Percentiles rank a stretch among this genome's conserved stretches.
These are phyloP conservation scores for Clitoria ternatea DNA, from an alignment of 306 rosid genomes.

Conservation along the genomic window DNA sequence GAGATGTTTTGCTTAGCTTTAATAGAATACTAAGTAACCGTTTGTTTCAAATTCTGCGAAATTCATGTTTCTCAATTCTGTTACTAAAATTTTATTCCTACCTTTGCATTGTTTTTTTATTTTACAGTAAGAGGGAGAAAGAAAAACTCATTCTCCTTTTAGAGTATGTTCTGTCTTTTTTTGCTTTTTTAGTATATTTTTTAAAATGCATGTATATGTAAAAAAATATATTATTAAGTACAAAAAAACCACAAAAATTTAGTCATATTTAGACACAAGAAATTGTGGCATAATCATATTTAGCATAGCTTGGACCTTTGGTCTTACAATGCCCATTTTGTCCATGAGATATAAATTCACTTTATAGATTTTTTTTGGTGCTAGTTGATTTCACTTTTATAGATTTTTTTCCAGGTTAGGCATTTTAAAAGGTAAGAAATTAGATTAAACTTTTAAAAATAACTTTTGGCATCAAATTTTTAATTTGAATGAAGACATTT, in stretches of 20 bases:
- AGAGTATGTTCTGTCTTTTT: too few relatives aligned
- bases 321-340: neutral
- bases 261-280: too few relatives aligned
- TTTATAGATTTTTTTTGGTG: neutral
- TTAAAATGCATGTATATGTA: too few relatives aligned
- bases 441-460: neutral
- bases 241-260: too few relatives aligned
- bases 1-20: constrained; percentile 64
- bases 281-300: neutral
- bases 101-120: neutral
- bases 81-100: too few relatives aligned
- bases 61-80: constrained; percentile 23
- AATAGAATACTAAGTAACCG: constrained; percentile 31
- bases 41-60: constrained; percentile 37
- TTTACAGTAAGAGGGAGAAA: neutral
- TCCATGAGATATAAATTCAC: neutral
- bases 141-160: neutral
- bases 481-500: neutral
- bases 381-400: neutral
- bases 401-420: neutral
- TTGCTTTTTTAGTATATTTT: too few relatives aligned
- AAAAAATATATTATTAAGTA: too few relatives aligned
- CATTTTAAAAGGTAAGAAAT: neutral
- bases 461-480: neutral
- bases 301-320: too few relatives aligned